Percentiles rank a stretch among this genome's conserved stretches.
These are phyloP conservation scores for Solanum habrochaites DNA, from an alignment of 257 asterid species.

Conservation along the genomic window DNA sequence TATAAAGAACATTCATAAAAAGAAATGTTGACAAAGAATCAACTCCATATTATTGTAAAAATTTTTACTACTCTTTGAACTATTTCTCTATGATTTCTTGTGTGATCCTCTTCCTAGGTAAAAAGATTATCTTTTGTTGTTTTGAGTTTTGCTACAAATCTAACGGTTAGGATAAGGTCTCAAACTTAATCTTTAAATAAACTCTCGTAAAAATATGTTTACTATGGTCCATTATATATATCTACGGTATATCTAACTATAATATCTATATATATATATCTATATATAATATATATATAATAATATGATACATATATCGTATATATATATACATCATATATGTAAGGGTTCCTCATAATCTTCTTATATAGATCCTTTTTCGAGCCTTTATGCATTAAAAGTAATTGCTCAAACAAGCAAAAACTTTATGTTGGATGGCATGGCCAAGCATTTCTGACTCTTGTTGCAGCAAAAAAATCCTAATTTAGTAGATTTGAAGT, in stretches of 20 bases:
- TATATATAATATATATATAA: too few relatives aligned
- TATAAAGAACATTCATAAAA: neutral
- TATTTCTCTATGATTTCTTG: too few relatives aligned
- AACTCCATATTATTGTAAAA: neutral
- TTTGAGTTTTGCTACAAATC: neutral
- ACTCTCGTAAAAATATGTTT: neutral
- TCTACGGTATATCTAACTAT: too few relatives aligned
- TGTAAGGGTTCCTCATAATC: too few relatives aligned
- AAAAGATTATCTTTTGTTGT: neutral
- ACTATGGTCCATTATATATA: neutral
- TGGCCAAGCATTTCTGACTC: neutral
- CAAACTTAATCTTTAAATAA: neutral
- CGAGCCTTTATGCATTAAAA: too few relatives aligned
- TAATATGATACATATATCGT: too few relatives aligned
- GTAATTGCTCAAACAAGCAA: too few relatives aligned
- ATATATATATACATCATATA: too few relatives aligned
- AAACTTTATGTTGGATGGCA: too few relatives aligned
- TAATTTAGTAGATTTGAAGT: neutral
- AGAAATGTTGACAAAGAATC: neutral
- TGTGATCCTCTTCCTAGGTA: neutral
- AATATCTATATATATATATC: too few relatives aligned
- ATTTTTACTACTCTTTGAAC: neutral
- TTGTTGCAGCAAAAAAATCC: neutral
- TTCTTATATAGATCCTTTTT: too few relatives aligned
- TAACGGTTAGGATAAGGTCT: too few relatives aligned